phyloP scores from a whole-genome alignment of 805 yeast species.

The Pichia sporocuriosa region DNA sequence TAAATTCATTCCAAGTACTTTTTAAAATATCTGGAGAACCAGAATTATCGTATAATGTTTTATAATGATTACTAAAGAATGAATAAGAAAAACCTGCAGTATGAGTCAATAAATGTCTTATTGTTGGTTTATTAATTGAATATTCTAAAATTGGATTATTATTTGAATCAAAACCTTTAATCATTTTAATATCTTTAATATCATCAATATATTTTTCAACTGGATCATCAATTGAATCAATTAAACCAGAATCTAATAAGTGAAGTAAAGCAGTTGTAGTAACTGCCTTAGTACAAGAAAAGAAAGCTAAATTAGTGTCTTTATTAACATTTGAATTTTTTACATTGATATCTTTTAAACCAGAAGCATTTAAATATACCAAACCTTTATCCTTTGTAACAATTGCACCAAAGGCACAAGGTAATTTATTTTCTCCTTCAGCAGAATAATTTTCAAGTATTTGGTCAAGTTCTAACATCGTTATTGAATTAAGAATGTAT shows the following conservation, averaged over 20 bases:
- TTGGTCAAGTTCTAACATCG: background rate
- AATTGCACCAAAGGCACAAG: conserved; percentile 7
- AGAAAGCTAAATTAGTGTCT: conserved; percentile 6
- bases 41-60: background rate
- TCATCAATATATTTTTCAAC: conserved; percentile 7
- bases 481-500: no score
- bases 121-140: conserved; percentile 1
- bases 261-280: conserved; percentile 7
- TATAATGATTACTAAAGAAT: conserved; percentile 4
- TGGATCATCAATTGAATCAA: conserved; percentile 7
- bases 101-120: conserved; percentile 9
- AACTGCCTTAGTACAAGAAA: conserved; percentile 8
- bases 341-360: conserved; percentile 1
- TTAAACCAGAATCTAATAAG: conserved; percentile 4
- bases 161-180: conserved; percentile 2
- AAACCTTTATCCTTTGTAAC: conserved; percentile 5
- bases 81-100: conserved; percentile 8
- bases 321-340: background rate
- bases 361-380: conserved; percentile 1
- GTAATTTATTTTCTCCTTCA: background rate
- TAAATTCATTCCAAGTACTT: conserved; percentile 17
- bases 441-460: background rate
- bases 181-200: background rate
- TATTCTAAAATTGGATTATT: background rate
- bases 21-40: conserved; percentile 16